Evolutionary conservation across 2,329 filamentous ascomycete species (phyloP).

Genomic region (Ceratocystis eucalypticola): DNA sequence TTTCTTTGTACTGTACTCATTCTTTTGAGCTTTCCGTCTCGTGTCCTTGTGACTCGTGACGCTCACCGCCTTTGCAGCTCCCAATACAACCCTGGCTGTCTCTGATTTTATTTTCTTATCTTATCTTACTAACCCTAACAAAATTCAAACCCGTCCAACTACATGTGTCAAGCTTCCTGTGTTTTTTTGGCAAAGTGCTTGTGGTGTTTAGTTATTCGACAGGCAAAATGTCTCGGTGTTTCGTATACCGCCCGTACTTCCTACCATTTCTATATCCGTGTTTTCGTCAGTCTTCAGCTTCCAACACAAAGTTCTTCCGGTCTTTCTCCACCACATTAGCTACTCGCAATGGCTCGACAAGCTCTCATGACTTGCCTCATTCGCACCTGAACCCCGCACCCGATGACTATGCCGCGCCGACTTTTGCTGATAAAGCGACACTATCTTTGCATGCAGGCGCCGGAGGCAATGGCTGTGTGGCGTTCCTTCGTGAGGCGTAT

Average conservation of each 20-base stretch:
- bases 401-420: conserved; percentile 68
- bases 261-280: conserved; percentile 41
- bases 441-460: conserved; percentile 64
- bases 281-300: conserved; percentile 23
- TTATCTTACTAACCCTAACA: neutral
- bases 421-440: conserved; percentile 76
- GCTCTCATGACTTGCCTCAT: conserved; percentile 28
- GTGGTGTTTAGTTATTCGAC: neutral
- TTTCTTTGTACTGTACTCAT: neutral
- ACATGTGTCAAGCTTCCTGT: neutral
- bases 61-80: neutral
- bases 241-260: conserved; percentile 28
- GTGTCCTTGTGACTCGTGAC: neutral
- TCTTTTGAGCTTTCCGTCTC: neutral
- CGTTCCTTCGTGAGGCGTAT: conserved; percentile 85
- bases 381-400: conserved; percentile 67
- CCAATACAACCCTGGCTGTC: no score
- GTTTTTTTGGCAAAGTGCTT: neutral
- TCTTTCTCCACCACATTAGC: conserved; percentile 13
- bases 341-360: conserved; percentile 23
- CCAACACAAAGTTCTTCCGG: conserved; percentile 9
- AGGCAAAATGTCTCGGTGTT: conserved; percentile 31
- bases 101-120: neutral
- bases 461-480: conserved; percentile 86
- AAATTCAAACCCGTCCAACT: neutral